Conservation (phyloP, 768 basidiomycete genomes). For the Pleurotus citrinopileatus region DNA sequence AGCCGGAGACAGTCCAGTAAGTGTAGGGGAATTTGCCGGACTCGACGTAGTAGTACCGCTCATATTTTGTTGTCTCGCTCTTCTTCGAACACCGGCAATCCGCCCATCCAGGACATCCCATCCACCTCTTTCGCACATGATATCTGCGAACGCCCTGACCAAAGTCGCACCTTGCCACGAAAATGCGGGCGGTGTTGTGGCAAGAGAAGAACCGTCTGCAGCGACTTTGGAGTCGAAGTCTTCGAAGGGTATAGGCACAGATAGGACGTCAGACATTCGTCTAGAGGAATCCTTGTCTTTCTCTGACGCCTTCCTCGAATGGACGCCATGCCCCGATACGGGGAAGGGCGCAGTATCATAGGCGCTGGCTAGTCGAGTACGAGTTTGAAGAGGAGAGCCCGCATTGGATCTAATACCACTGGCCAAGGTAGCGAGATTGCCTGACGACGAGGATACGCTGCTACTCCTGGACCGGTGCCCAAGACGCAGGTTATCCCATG, state of each 20-base stretch:
- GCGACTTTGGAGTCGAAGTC: slow-evolving; percentile 30
- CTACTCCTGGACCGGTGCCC: slow-evolving; percentile 62
- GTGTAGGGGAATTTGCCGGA: slow-evolving; percentile 15
- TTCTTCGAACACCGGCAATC: slow-evolving; percentile 70
- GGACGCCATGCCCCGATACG: slow-evolving; percentile 75
- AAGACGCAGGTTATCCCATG: slow-evolving; percentile 37
- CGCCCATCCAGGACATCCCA: slow-evolving; percentile 66
- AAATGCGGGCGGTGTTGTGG: slow-evolving; percentile 30
- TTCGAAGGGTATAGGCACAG: slow-evolving; percentile 42
- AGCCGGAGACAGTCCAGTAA: slow-evolving; percentile 51
- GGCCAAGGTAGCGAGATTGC: not conserved
- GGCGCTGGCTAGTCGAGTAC: slow-evolving; percentile 46
- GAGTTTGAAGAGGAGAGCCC: slow-evolving; percentile 46
- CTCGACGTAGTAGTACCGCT: slow-evolving; percentile 11
- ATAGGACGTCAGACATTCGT: slow-evolving; percentile 45
- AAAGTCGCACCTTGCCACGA: slow-evolving; percentile 60
- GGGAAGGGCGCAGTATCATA: slow-evolving; percentile 63
- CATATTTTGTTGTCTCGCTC: slow-evolving; percentile 26
- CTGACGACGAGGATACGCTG: slow-evolving; percentile 42
- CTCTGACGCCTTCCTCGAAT: slow-evolving; percentile 72
- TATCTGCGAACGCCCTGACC: slow-evolving; percentile 44
- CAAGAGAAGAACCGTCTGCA: slow-evolving; percentile 25
- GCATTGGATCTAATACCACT: slow-evolving; percentile 24
- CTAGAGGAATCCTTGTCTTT: slow-evolving; percentile 66
- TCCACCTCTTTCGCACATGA: slow-evolving; percentile 69